These are phyloP conservation scores for Cryphonectria radicalis DNA, from an alignment of 2,329 filamentous ascomycete species.

Conservation along the genomic window DNA sequence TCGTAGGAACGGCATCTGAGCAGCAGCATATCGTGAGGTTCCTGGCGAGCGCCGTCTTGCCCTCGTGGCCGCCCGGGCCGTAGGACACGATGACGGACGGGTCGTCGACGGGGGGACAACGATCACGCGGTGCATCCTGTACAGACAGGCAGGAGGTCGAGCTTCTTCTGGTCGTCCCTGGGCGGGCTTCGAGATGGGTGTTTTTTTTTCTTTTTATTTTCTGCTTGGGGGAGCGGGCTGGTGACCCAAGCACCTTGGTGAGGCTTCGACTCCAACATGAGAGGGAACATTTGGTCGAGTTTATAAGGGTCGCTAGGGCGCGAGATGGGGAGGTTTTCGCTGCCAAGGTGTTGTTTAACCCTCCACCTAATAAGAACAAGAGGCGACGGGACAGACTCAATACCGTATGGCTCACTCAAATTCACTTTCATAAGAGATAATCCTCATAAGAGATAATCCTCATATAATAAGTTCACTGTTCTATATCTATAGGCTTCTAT, in stretches of 20 bases:
- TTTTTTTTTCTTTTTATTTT: too few relatives aligned
- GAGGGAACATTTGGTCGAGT: background rate
- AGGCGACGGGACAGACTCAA: background rate
- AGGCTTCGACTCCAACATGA: background rate
- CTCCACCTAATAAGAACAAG: background rate
- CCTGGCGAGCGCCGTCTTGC: too few relatives aligned
- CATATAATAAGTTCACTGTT: background rate
- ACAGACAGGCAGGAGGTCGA: too few relatives aligned
- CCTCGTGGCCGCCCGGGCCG: too few relatives aligned
- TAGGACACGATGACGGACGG: too few relatives aligned
- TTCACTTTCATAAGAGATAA: too few relatives aligned
- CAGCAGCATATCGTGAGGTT: too few relatives aligned
- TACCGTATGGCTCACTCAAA: background rate
- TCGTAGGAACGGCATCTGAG: too few relatives aligned
- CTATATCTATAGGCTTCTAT: background rate
- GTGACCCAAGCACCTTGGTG: background rate
- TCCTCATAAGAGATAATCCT: background rate
- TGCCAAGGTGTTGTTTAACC: background rate
- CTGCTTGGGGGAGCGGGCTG: background rate
- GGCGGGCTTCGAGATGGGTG: too few relatives aligned
- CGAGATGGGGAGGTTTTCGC: background rate
- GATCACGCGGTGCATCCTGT: too few relatives aligned
- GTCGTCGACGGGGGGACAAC: too few relatives aligned
- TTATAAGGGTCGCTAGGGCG: background rate
- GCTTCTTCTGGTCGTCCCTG: too few relatives aligned